Conservation (phyloP, 768 basidiomycete species). For the Tricholomella constricta region DNA sequence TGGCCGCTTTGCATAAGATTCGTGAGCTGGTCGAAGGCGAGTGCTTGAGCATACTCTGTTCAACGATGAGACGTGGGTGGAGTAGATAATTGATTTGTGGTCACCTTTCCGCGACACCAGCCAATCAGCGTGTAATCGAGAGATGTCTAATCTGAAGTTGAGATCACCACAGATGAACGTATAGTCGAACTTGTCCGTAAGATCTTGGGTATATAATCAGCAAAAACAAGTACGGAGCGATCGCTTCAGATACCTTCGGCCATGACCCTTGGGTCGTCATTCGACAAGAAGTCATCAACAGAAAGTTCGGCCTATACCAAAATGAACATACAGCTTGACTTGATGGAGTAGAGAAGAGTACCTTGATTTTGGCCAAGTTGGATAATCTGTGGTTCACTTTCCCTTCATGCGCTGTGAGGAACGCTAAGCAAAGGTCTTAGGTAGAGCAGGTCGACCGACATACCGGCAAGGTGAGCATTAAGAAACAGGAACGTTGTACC, state of each 20-base stretch:
- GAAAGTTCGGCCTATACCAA: constrained; percentile 62
- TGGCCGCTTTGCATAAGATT: constrained; percentile 70
- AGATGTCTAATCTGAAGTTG: constrained; percentile 88
- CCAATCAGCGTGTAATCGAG: constrained; percentile 94
- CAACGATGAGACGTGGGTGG: not conserved
- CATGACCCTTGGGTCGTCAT: constrained; percentile 62
- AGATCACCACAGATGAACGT: constrained; percentile 90
- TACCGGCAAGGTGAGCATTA: constrained; percentile 89
- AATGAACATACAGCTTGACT: not conserved
- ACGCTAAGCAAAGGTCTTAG: not conserved
- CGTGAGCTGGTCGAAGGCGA: constrained; percentile 88
- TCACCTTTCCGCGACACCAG: constrained; percentile 78
- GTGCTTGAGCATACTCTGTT: constrained; percentile 79
- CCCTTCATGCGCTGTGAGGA: constrained; percentile 66
- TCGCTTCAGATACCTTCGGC: constrained; percentile 60
- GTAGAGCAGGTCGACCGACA: constrained; percentile 15
- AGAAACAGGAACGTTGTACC: constrained; percentile 86
- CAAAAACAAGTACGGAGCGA: not conserved
- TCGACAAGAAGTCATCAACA: constrained; percentile 74
- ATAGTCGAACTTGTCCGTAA: constrained; percentile 88
- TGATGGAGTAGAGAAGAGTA: constrained; percentile 21
- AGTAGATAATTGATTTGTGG: not conserved
- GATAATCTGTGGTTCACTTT: constrained; percentile 78
- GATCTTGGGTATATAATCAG: constrained; percentile 43
- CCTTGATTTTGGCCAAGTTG: constrained; percentile 90